phyloP scores from a whole-genome alignment of 2,329 filamentous ascomycete species.

The Lomentospora prolificans region DNA sequence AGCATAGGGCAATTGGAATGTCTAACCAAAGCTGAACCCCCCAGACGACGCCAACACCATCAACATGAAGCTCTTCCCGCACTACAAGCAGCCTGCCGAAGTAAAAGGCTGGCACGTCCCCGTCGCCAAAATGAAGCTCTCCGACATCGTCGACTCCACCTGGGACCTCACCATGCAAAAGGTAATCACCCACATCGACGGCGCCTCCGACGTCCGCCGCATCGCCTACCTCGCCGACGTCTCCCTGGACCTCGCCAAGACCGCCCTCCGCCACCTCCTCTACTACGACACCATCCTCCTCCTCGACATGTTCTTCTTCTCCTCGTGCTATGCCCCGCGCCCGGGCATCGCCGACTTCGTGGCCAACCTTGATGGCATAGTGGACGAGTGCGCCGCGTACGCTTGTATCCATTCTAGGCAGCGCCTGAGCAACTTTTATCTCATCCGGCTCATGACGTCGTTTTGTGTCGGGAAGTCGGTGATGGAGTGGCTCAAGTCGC shows the following conservation, averaged over 20 bases:
- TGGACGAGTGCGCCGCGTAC: slow-evolving; percentile 82
- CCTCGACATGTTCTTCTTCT: slow-evolving; percentile 91
- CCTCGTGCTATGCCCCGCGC: slow-evolving; percentile 77
- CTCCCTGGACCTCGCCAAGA: slow-evolving; percentile 74
- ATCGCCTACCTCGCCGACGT: slow-evolving; percentile 81
- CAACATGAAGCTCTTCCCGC: slow-evolving; percentile 91
- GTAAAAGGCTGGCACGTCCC: slow-evolving; percentile 89
- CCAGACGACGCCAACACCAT: slow-evolving; percentile 85
- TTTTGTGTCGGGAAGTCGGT: slow-evolving; percentile 76
- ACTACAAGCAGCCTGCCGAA: slow-evolving; percentile 64
- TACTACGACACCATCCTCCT: slow-evolving; percentile 89
- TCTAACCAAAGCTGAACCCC: not conserved
- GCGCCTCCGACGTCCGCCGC: slow-evolving; percentile 77
- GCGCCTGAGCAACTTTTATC: slow-evolving; percentile 47
- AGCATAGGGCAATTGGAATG: not conserved
- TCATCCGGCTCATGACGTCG: slow-evolving; percentile 78
- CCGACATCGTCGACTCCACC: slow-evolving; percentile 53
- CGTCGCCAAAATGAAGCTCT: slow-evolving; percentile 58
- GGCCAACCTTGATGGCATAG: slow-evolving; percentile 60
- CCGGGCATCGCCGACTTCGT: slow-evolving; percentile 72
- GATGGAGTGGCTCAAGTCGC: slow-evolving; percentile 73
- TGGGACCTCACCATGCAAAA: slow-evolving; percentile 71
- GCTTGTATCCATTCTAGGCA: slow-evolving; percentile 44
- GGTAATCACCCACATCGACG: slow-evolving; percentile 80
- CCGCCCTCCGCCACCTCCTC: slow-evolving; percentile 78